phyloP scores from a whole-genome alignment of 164 flowering plant genomes.

The Vitis labrusca region DNA sequence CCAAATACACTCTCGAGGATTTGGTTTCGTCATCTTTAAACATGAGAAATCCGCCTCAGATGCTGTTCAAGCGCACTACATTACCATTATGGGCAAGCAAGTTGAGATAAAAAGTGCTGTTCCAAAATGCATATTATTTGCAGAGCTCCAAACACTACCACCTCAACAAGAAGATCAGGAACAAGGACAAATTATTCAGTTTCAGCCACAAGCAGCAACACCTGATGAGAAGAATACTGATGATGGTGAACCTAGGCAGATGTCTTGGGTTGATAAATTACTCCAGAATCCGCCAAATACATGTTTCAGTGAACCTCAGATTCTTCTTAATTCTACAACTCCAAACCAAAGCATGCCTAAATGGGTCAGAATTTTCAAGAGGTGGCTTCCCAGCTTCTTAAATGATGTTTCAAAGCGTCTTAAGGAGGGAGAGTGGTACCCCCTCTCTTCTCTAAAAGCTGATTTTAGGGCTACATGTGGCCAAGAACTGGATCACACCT shows the following conservation, averaged over 20 bases:
- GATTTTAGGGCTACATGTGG: conserved; percentile 57
- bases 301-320: conserved; percentile 4
- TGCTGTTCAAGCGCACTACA: conserved; percentile 46
- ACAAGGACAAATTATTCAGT: not conserved
- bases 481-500: conserved; percentile 55
- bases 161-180: conserved; percentile 11
- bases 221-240: conserved; percentile 9
- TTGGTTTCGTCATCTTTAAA: conserved; percentile 57
- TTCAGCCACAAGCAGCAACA: conserved; percentile 4
- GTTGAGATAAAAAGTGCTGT: conserved; percentile 52
- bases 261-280: conserved; percentile 36
- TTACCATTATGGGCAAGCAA: conserved; percentile 41
- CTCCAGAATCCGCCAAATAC: conserved; percentile 13
- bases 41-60: conserved; percentile 40
- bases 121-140: conserved; percentile 22
- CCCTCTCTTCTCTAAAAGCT: conserved; percentile 63
- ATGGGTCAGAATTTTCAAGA: conserved; percentile 49
- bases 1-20: conserved; percentile 44
- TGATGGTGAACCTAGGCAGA: conserved; percentile 12
- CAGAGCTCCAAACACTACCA: conserved; percentile 16
- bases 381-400: conserved; percentile 59
- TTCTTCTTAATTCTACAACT: not conserved
- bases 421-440: conserved; percentile 43
- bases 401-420: conserved; percentile 22
- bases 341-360: conserved; percentile 18